Conservation (phyloP, 176 grass and related monocot species). For the Leersia perrieri region DNA sequence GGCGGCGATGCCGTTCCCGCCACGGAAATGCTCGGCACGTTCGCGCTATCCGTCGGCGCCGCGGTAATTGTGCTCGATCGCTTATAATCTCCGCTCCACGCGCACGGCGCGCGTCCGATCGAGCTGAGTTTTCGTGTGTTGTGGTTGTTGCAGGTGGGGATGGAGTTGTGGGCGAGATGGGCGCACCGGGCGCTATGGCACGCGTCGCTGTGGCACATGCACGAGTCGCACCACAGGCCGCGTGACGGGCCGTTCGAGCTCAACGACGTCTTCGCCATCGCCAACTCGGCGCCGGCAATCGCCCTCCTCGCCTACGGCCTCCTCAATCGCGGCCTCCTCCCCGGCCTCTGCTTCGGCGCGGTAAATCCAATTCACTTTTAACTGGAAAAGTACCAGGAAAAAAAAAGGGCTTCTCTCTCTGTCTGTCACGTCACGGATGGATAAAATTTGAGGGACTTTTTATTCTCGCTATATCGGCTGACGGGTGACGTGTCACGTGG, state of each 20-base stretch:
- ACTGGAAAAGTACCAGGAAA: neutral
- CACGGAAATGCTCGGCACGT: constrained; percentile 82
- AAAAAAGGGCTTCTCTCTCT: neutral
- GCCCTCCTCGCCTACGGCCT: constrained; percentile 85
- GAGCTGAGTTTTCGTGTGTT: no score
- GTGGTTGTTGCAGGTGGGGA: constrained; percentile 54
- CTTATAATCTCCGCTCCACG: no score
- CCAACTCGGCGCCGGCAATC: constrained; percentile 88
- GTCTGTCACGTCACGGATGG: neutral
- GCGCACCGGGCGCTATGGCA: constrained; percentile 94
- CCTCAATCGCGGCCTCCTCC: constrained; percentile 74
- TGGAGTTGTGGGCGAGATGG: constrained; percentile 99
- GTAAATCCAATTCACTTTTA: constrained; percentile 29
- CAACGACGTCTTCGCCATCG: constrained; percentile 97
- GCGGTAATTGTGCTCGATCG: constrained; percentile 50
- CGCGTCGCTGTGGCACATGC: constrained; percentile 95
- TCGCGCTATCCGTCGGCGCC: constrained; percentile 76
- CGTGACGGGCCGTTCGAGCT: constrained; percentile 92
- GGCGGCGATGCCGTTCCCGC: constrained; percentile 68
- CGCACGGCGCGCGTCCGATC: no score
- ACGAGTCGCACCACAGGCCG: constrained; percentile 92
- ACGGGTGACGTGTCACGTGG: constrained; percentile 1
- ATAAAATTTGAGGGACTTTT: neutral
- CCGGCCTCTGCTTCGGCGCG: constrained; percentile 92
- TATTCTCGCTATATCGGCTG: neutral